These are phyloP conservation scores for Lichenothelia convexa DNA, from an alignment of 495 filamentous ascomycete genomes.

Conservation along the genomic window DNA sequence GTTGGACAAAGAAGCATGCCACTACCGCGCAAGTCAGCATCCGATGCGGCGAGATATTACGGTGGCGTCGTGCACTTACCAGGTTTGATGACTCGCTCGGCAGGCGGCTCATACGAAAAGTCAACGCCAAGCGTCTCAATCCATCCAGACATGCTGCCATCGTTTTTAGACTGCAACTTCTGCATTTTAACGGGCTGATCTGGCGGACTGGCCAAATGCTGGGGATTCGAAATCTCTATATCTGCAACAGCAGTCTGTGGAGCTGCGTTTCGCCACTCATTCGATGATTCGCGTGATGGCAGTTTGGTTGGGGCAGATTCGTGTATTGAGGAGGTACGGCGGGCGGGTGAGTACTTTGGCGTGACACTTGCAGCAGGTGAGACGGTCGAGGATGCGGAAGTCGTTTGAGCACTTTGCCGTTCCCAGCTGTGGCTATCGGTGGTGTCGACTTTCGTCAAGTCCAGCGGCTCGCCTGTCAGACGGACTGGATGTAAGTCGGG, in stretches of 20 bases:
- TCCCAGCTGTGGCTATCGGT: conserved; percentile 38
- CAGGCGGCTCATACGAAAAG: conserved; percentile 61
- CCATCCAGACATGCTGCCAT: conserved; percentile 48
- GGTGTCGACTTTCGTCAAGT: conserved; percentile 36
- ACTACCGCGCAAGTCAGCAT: conserved; percentile 24
- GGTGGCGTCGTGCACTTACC: conserved; percentile 26
- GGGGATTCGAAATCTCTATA: conserved; percentile 21
- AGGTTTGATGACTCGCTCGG: conserved; percentile 49
- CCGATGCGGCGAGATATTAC: neutral
- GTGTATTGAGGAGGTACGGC: conserved; percentile 18
- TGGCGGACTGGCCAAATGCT: conserved; percentile 24
- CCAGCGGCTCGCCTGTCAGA: conserved; percentile 47
- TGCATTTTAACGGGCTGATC: conserved; percentile 36
- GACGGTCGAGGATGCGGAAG: conserved; percentile 24
- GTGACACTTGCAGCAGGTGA: conserved; percentile 21
- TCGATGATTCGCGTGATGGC: conserved; percentile 17
- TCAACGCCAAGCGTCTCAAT: conserved; percentile 89
- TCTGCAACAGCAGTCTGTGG: conserved; percentile 32
- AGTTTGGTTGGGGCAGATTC: conserved; percentile 18
- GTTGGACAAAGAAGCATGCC: conserved; percentile 76
- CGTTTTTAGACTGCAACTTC: conserved; percentile 16
- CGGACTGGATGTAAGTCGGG: conserved; percentile 72
- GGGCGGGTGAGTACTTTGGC: conserved; percentile 15
- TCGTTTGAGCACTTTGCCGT: conserved; percentile 36
- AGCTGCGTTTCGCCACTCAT: conserved; percentile 36